These are phyloP conservation scores for Spiraea crenata DNA, from an alignment of 331 rosid genomes.

Conservation along the genomic window DNA sequence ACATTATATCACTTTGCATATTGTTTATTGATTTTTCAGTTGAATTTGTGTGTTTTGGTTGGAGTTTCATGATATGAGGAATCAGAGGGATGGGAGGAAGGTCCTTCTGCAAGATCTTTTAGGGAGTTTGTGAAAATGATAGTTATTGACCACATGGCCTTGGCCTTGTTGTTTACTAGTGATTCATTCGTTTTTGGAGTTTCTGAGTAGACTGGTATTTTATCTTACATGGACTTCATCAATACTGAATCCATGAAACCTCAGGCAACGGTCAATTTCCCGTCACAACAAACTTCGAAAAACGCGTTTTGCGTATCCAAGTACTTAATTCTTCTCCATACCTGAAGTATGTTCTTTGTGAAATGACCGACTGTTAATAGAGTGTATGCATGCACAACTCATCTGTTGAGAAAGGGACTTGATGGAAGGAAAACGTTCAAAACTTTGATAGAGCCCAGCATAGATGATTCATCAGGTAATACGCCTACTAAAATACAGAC, in stretches of 20 bases:
- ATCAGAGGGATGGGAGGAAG: slow-evolving; percentile 1
- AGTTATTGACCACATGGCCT: neutral
- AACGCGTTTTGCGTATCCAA: too few relatives aligned
- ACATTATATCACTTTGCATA: neutral
- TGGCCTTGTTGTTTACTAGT: neutral
- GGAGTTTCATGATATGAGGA: neutral
- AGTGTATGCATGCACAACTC: too few relatives aligned
- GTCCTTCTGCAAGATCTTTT: neutral
- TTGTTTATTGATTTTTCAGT: neutral
- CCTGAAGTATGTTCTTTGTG: too few relatives aligned
- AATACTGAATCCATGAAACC: neutral
- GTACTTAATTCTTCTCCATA: neutral
- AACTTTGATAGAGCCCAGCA: too few relatives aligned
- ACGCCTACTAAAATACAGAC: too few relatives aligned
- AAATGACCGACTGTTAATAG: too few relatives aligned
- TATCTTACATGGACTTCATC: neutral
- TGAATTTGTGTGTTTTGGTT: neutral
- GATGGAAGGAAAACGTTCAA: neutral
- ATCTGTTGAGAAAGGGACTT: too few relatives aligned
- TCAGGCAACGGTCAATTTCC: neutral
- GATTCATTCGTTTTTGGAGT: neutral
- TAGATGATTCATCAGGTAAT: neutral
- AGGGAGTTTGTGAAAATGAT: neutral
- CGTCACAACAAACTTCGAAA: slow-evolving; percentile 2
- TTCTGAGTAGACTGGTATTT: neutral